Evolutionary conservation across 495 filamentous ascomycete genomes (phyloP).

Genomic region (Aspergillus avenaceus): DNA sequence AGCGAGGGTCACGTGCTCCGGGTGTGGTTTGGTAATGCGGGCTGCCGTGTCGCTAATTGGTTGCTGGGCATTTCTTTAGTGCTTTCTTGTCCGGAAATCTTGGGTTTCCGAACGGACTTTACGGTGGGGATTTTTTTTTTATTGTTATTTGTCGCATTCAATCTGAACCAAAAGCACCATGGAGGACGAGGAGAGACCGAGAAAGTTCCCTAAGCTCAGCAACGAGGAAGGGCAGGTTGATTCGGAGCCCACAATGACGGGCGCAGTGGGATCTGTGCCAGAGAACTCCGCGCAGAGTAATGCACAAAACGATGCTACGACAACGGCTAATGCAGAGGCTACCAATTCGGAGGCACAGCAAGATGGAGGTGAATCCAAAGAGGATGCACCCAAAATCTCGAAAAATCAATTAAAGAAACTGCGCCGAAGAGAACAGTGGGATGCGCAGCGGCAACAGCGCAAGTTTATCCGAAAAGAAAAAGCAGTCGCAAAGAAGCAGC

Average conservation of each 20-base stretch:
- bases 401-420: slow-evolving; percentile 82
- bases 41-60: slow-evolving; percentile 30
- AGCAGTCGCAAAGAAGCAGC: slow-evolving; percentile 56
- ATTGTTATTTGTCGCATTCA: slow-evolving; percentile 12
- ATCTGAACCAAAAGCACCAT: slow-evolving; percentile 24
- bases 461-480: slow-evolving; percentile 71
- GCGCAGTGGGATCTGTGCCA: slow-evolving; percentile 17
- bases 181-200: slow-evolving; percentile 51
- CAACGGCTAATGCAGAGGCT: background rate
- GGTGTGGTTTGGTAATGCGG: slow-evolving; percentile 30
- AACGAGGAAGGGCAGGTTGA: slow-evolving; percentile 23
- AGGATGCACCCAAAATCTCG: slow-evolving; percentile 47
- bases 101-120: background rate
- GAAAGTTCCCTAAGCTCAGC: slow-evolving; percentile 47
- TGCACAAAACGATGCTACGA: slow-evolving; percentile 6
- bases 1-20: slow-evolving; percentile 30
- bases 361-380: slow-evolving; percentile 10
- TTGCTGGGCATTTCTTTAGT: slow-evolving; percentile 5
- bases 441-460: slow-evolving; percentile 62
- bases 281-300: slow-evolving; percentile 11
- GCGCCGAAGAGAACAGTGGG: slow-evolving; percentile 60
- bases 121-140: slow-evolving; percentile 18
- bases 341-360: slow-evolving; percentile 5
- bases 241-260: slow-evolving; percentile 30
- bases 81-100: background rate